Base-by-base conservation (phyloP, 2,329 filamentous ascomycete species). In the Raffaelea deltoideospora region DNA sequence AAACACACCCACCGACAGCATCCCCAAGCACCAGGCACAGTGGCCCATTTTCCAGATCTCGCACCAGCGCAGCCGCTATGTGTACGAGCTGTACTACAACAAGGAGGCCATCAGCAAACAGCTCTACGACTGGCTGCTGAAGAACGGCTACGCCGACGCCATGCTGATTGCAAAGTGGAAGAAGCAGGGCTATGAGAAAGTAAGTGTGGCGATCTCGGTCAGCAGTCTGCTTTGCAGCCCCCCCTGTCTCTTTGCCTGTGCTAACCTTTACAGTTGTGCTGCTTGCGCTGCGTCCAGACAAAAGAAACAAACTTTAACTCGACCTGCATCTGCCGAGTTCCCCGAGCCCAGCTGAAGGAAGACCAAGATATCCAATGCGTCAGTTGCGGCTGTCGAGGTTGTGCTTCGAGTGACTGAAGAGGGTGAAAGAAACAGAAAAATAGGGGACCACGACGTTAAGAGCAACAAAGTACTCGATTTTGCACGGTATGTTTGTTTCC, bases 121-220 rank as follows among this genome's bases (percentile, higher is more conserved):
- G 58, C 67, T 98, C 17, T 98, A 98, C 59, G 90, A 96, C 48
- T 98, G 84, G 79, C 64, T 96, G 45, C 64, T 98, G 41, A 98
- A 98, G 71, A 95, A 98, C 54, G 78, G 79, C 34, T 96, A 98
- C 55, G 90, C 87, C 5, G 90, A 98, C 59, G 76, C 83, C 32
- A 90, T 87, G 64, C 64, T 98, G 53, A 96, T 98, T 53, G 90
- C 90, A 13, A 98, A 98, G 64, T 98, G 90, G 90, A 98, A 98
- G 74, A 98, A 98, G 65, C 82, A 92, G 52, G 90, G 90, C 14
- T 98, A 98, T 52, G 90, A 98, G 60, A 95, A 96, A 76, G 83
- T 84, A 56, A 35, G 67, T 56, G 6, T 17, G 4, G 8, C 10
- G 13, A 6, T 11, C n/a, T 23, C 9, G 3, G 10, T 10, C 9